A percentile compares a stretch with the other conserved stretches of the same genome.
Conservation (phyloP, 75 land plant genomes). For the Isoetes taiwanensis region DNA sequence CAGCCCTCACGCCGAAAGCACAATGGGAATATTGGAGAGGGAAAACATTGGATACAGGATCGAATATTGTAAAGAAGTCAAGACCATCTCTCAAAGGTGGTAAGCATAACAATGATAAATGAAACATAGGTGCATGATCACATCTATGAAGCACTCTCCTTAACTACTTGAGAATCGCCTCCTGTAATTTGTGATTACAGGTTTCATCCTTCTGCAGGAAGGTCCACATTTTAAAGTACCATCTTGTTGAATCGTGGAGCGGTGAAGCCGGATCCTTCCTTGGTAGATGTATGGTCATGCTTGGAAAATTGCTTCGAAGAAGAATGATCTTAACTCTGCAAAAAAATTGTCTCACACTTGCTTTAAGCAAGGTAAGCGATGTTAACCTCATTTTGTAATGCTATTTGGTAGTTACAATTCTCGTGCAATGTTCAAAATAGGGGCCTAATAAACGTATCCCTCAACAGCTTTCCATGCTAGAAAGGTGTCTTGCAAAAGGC, state of each 20-base stretch:
- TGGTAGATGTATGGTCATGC: constrained; percentile 87
- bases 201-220: no score
- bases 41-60: constrained; percentile 63
- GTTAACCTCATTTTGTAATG: no score
- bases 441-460: constrained; percentile 72
- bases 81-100: constrained; percentile 94
- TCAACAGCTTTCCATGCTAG: constrained; percentile 86
- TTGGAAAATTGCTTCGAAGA: constrained; percentile 88
- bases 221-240: neutral
- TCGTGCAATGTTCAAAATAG: no score
- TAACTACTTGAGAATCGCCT: no score
- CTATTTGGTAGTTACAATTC: no score
- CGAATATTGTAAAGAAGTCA: constrained; percentile 88
- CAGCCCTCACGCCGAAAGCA: constrained; percentile 45
- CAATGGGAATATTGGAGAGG: constrained; percentile 72
- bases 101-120: no score
- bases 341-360: constrained; percentile 61
- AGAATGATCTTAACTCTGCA: constrained; percentile 67
- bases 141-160: no score
- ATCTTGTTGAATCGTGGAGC: constrained; percentile 6
- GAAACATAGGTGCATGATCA: no score
- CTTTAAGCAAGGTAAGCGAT: constrained; percentile 57
- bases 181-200: no score
- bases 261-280: constrained; percentile 92
- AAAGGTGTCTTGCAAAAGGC: constrained; percentile 88